Conservation (phyloP, 768 basidiomycete genomes). For the Kwoniella heveanensis region DNA sequence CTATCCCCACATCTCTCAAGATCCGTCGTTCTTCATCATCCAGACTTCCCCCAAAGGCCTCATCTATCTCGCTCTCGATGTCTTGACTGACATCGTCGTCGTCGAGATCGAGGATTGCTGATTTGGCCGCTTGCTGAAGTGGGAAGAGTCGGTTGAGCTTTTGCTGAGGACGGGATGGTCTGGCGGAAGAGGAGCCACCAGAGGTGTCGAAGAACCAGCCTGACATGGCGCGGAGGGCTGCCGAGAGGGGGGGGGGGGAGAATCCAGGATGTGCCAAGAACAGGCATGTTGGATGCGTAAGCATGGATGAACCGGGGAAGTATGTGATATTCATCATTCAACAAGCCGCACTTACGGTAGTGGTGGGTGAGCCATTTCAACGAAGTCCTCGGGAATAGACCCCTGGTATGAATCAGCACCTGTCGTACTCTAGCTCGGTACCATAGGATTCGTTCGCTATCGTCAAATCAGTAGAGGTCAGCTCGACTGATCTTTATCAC, state of each 20-base stretch:
- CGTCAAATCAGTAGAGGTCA: too few relatives aligned
- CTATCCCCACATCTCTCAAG: constrained; percentile 1
- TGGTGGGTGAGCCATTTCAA: constrained; percentile 33
- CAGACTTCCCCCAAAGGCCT: neutral
- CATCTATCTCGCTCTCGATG: neutral
- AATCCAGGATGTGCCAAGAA: neutral
- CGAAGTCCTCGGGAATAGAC: constrained; percentile 16
- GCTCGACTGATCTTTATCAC: too few relatives aligned
- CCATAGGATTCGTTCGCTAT: constrained; percentile 29
- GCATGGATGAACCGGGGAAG: neutral
- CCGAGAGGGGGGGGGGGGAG: neutral
- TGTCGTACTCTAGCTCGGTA: constrained; percentile 24
- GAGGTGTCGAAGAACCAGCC: constrained; percentile 29
- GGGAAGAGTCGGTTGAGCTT: constrained; percentile 24
- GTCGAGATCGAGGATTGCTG: constrained; percentile 15
- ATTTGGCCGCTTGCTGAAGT: constrained; percentile 20
- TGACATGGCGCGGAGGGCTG: constrained; percentile 21
- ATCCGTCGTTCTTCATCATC: constrained; percentile 3
- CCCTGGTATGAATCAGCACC: constrained; percentile 12
- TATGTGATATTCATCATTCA: neutral
- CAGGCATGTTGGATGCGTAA: neutral
- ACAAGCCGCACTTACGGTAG: constrained; percentile 26
- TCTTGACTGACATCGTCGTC: neutral
- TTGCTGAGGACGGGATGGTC: constrained; percentile 20
- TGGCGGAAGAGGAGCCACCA: constrained; percentile 2